Evolutionary conservation across 108 stramenopile species (phyloP).

Genomic region (Aurantiochytrium sp.): DNA sequence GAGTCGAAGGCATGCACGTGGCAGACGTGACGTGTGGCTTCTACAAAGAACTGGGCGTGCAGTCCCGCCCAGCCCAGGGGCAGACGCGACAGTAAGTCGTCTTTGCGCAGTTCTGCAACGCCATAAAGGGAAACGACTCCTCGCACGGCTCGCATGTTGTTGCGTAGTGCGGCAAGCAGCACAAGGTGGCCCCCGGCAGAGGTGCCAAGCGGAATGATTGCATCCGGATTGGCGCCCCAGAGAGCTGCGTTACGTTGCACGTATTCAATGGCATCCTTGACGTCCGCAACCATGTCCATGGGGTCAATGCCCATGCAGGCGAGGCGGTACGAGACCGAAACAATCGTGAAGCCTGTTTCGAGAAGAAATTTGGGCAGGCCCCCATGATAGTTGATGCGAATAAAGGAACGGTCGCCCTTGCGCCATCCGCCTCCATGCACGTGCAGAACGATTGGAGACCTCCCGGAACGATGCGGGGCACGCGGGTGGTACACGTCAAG

Average conservation of each 20-base stretch:
- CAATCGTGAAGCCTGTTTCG: background rate
- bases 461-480: background rate
- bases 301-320: background rate
- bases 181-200: background rate
- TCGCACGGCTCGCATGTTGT: background rate
- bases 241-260: background rate
- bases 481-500: background rate
- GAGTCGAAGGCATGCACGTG: background rate
- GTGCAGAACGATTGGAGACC: background rate
- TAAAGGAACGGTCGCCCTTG: background rate
- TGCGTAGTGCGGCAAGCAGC: background rate
- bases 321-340: background rate
- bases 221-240: background rate
- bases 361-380: background rate
- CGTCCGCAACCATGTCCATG: background rate
- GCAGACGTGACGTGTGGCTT: background rate
- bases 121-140: background rate
- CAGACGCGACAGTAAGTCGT: background rate
- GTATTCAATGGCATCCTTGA: background rate
- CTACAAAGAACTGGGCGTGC: background rate
- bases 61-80: background rate
- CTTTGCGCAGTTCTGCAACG: background rate
- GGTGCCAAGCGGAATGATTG: background rate
- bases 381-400: background rate
- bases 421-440: background rate